Evolutionary conservation across 2,329 filamentous ascomycete genomes (phyloP).

Genomic region (Botrytis elliptica): DNA sequence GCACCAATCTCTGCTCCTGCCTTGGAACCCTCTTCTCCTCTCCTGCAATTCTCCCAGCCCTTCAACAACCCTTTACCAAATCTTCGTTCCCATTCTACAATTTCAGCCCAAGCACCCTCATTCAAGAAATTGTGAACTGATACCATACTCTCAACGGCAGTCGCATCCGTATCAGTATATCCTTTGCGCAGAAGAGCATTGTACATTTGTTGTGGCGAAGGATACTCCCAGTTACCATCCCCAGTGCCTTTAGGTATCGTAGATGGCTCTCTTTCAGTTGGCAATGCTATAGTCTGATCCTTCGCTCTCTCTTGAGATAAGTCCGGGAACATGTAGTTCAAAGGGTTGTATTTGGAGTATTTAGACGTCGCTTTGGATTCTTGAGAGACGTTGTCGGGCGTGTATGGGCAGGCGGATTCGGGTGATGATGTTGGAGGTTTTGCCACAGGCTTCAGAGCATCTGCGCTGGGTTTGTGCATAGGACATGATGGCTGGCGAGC

Average conservation of each 20-base stretch:
- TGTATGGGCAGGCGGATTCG: slow-evolving; percentile 38
- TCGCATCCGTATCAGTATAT: slow-evolving; percentile 89
- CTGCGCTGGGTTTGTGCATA: slow-evolving; percentile 56
- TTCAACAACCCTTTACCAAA: slow-evolving; percentile 71
- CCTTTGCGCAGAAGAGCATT: slow-evolving; percentile 96
- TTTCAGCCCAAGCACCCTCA: slow-evolving; percentile 95
- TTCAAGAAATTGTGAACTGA: slow-evolving; percentile 97
- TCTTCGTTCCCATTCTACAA: slow-evolving; percentile 87
- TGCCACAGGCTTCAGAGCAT: slow-evolving; percentile 33
- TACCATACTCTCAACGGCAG: slow-evolving; percentile 95
- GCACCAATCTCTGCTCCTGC: slow-evolving; percentile 46
- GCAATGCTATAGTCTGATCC: slow-evolving; percentile 70
- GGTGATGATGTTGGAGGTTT: slow-evolving; percentile 34
- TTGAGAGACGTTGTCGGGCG: slow-evolving; percentile 33
- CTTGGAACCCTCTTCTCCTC: slow-evolving; percentile 66
- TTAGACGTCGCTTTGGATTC: slow-evolving; percentile 44
- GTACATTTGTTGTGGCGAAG: slow-evolving; percentile 99
- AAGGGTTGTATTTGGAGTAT: slow-evolving; percentile 67
- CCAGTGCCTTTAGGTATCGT: slow-evolving; percentile 86
- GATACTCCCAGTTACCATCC: slow-evolving; percentile 91
- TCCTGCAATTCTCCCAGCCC: slow-evolving; percentile 72
- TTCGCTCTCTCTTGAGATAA: slow-evolving; percentile 77
- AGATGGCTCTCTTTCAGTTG: slow-evolving; percentile 77
- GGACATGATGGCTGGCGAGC: slow-evolving; percentile 60
- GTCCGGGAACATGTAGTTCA: slow-evolving; percentile 94